Evolutionary conservation across 768 basidiomycete genomes (phyloP), one percentile per base, ranked within the genome.

Genomic region (Trametopsis cervina): DNA sequence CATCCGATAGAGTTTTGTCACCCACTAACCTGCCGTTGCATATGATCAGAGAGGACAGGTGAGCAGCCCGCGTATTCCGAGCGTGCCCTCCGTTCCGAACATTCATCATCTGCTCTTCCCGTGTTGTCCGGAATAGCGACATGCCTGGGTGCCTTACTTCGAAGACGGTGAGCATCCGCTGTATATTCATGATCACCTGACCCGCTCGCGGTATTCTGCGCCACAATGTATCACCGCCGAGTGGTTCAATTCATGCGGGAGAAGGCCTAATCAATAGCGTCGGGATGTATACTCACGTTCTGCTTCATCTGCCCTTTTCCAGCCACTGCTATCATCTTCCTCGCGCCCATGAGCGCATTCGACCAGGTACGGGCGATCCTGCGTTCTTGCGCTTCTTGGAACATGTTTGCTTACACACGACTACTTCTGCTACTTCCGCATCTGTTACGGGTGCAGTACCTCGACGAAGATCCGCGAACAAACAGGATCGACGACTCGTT

Each of bases 301-400:
- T 18, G 13, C 13, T 36, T 48, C 50, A 48, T 45, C 27, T 50
- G 37, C 47, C 39, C 47, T 40, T 47, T 45, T 43, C 37, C 49
- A 89, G 86, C 85, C 3, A 82, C 84, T 38, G 87, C 89, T 25
- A 82, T 91, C 60, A 90, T 91, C 63, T 91, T 91, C 64, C 68
- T 91, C 42, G 89, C 86, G 43, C 89, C 89, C 35, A 83, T 91
- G 53, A 86, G 85, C 57, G 89, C 89, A 35, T 91, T 87, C 61
- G 87, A 91, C 71, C 87, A 90, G 77, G 85, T 81, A 59, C 53
- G 69, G 50, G 37, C 18, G 49, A 29, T 41, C 11, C 15, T 15
- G n/a, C n/a, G n/a, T n/a, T n/a, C n/a, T n/a, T n/a, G n/a, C n/a
- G n/a, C n/a, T n/a, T n/a, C n/a, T n/a, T n/a, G n/a, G n/a, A n/a